Percentiles rank a stretch among this genome's conserved stretches.
Evolutionary conservation across 345 rosid species (phyloP).

Genomic region (Lepidium aucheri): DNA sequence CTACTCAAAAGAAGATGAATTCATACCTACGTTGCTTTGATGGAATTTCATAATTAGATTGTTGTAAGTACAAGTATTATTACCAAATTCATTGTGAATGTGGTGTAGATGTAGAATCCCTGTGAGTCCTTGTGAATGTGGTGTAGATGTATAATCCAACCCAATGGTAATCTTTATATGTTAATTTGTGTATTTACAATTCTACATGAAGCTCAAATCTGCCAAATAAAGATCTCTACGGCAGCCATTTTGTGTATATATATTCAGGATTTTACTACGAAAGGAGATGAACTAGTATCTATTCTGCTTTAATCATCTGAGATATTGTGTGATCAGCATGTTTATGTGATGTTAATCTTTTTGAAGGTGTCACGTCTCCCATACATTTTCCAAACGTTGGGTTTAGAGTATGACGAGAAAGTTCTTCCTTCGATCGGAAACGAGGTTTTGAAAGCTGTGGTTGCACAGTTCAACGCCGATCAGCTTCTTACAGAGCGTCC

Average conservation of each 20-base stretch:
- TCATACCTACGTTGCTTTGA: background rate
- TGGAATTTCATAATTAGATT: too few species aligned
- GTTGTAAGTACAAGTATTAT: too few species aligned
- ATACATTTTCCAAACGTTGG: constrained; percentile 76
- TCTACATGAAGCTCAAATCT: background rate
- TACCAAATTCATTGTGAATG: background rate
- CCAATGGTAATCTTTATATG: background rate
- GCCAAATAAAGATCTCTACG: background rate
- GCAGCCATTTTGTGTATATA: background rate
- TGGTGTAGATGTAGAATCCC: background rate
- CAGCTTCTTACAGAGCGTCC: constrained; percentile 99
- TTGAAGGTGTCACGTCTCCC: constrained; percentile 63
- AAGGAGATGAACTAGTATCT: background rate
- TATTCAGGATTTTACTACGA: background rate
- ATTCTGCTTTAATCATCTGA: background rate
- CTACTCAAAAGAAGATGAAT: background rate
- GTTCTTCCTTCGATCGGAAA: constrained; percentile 99
- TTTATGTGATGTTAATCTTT: background rate
- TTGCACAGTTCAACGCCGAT: constrained; percentile 98
- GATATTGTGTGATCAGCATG: background rate
- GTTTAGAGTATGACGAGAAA: constrained; percentile 94
- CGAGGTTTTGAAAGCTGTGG: constrained; percentile 91
- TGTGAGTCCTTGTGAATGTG: too few species aligned
- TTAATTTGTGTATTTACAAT: background rate
- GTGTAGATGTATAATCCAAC: background rate